Percentiles rank a stretch among this genome's conserved stretches.
Conservation (phyloP, 2,329 filamentous ascomycete genomes). For the Botrytis deweyae region DNA sequence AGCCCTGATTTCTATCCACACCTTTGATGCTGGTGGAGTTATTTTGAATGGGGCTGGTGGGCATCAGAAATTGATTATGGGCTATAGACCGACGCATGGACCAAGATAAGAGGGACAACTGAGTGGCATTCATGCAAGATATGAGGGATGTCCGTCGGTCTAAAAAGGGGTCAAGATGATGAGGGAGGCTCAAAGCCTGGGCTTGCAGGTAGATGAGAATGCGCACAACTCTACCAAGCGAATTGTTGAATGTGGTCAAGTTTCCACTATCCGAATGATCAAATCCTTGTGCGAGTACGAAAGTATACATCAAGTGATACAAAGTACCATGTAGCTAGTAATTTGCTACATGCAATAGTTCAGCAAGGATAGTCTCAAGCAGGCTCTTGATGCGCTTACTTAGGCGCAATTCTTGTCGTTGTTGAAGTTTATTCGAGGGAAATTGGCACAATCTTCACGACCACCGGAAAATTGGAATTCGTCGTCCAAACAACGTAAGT, state of each 20-base stretch:
- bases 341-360: not conserved
- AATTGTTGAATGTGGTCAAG: not conserved
- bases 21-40: not conserved
- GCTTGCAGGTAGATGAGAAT: not conserved
- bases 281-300: not conserved
- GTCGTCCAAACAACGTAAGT: not conserved
- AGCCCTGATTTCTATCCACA: not conserved
- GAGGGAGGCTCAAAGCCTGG: not conserved
- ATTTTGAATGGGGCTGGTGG: not conserved
- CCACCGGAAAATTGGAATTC: not conserved
- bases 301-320: not conserved
- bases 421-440: not conserved
- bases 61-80: not conserved
- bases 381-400: not conserved
- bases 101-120: not conserved
- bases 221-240: not conserved
- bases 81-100: not conserved
- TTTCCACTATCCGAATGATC: not conserved
- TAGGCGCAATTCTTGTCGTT: not conserved
- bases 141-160: not conserved
- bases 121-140: not conserved
- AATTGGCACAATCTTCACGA: not conserved
- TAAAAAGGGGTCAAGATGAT: not conserved
- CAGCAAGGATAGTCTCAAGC: not conserved
- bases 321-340: not conserved